phyloP scores from a whole-genome alignment of 2,329 filamentous ascomycete species.

The Colletotrichum sp. region DNA sequence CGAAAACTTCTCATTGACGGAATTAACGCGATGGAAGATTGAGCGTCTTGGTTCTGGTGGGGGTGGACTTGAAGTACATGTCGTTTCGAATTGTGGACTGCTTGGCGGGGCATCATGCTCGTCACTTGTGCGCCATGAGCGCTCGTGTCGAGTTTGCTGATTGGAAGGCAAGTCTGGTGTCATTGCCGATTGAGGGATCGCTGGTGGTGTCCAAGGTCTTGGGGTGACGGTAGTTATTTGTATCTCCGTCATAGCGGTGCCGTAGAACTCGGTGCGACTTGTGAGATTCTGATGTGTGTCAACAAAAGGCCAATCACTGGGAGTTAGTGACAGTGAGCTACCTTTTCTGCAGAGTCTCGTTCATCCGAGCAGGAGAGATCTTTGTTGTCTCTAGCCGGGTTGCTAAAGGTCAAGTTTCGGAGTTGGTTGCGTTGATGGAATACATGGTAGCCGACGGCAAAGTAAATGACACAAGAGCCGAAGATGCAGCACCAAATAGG shows the following conservation, averaged over 20 bases:
- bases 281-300: slow-evolving; percentile 25
- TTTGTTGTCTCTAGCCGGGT: slow-evolving; percentile 39
- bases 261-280: slow-evolving; percentile 40
- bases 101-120: background rate
- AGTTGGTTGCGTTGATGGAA: slow-evolving; percentile 62
- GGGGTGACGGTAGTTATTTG: slow-evolving; percentile 40
- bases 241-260: slow-evolving; percentile 60
- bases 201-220: slow-evolving; percentile 12
- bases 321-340: slow-evolving; percentile 20
- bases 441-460: slow-evolving; percentile 63
- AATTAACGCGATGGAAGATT: slow-evolving; percentile 20
- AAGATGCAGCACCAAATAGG: slow-evolving; percentile 66
- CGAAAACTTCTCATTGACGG: slow-evolving; percentile 28
- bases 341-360: slow-evolving; percentile 37
- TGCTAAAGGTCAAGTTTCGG: slow-evolving; percentile 57
- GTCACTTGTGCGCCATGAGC: slow-evolving; percentile 18
- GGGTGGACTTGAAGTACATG: slow-evolving; percentile 26
- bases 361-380: slow-evolving; percentile 31
- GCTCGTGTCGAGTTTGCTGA: background rate
- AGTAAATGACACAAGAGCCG: slow-evolving; percentile 59
- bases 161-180: background rate
- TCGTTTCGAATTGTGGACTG: slow-evolving; percentile 28
- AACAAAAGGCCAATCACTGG: background rate
- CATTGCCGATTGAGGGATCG: slow-evolving; percentile 19
- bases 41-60: slow-evolving; percentile 4